Evolutionary conservation across 345 rosid species (phyloP).

Genomic region (Schrenkiella parvula): DNA sequence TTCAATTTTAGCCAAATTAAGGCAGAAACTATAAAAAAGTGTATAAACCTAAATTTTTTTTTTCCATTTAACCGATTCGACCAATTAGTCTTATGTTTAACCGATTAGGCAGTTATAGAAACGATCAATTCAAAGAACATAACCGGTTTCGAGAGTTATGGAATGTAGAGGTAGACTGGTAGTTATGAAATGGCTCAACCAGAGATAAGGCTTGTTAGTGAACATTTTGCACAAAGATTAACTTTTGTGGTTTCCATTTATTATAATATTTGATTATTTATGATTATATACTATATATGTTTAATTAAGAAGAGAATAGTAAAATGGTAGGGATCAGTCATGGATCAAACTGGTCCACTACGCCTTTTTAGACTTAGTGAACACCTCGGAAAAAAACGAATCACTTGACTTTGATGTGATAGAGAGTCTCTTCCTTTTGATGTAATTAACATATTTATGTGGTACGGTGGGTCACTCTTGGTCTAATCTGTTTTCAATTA

Average conservation of each 20-base stretch:
- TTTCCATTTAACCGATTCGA: not conserved
- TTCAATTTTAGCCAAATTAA: not conserved
- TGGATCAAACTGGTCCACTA: conserved; percentile 20
- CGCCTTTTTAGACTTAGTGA: not conserved
- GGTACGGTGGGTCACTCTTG: conserved; percentile 8
- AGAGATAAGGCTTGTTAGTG: conserved; percentile 6
- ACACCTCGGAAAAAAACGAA: conserved; percentile 16
- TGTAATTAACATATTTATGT: conserved; percentile 1
- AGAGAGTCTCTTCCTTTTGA: conserved; percentile 27
- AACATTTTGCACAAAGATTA: not conserved
- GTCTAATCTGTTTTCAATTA: not conserved
- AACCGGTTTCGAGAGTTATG: not conserved
- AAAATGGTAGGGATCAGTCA: conserved; percentile 8
- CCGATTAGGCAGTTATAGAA: not conserved
- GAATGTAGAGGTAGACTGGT: not conserved
- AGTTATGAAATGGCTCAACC: not conserved
- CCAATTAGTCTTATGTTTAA: not conserved
- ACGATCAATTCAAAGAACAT: not conserved
- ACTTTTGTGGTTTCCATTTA: not conserved
- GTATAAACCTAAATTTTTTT: no score
- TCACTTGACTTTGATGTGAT: conserved; percentile 28
- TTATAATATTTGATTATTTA: not conserved
- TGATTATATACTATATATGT: not conserved
- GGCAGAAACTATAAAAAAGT: not conserved
- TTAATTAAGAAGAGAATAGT: not conserved